A percentile compares a stretch with the other conserved stretches of the same genome.
Conservation (phyloP, 164 flowering plant species). For the Sedum album region DNA sequence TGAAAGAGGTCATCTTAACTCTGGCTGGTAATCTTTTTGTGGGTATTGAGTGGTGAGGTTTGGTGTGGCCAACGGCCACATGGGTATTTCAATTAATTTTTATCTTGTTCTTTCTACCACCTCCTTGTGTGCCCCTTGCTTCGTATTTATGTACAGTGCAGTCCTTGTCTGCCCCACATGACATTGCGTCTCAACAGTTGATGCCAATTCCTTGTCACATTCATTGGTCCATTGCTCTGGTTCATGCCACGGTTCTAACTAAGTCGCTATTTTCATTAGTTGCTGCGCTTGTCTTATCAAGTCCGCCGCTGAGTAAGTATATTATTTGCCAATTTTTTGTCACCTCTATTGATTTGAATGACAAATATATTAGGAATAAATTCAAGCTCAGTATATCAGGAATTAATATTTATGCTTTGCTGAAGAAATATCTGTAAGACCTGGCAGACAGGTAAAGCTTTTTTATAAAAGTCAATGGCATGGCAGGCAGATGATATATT, state of each 20-base stretch:
- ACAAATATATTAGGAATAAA: no score
- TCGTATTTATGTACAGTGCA: conserved; percentile 5
- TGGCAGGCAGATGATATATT: background rate
- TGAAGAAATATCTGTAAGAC: background rate
- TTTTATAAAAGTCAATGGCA: background rate
- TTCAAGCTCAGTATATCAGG: no score
- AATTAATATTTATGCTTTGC: background rate
- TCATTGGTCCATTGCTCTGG: background rate
- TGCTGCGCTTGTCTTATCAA: background rate
- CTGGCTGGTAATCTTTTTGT: conserved; percentile 1
- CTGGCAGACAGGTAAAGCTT: background rate
- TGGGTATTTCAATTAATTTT: no score
- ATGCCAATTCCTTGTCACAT: background rate
- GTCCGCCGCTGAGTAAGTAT: background rate
- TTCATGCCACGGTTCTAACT: background rate
- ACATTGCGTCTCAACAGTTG: background rate
- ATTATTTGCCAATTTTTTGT: background rate
- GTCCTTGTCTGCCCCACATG: conserved; percentile 7
- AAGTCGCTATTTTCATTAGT: no score
- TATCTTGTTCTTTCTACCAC: background rate
- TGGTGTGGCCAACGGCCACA: no score
- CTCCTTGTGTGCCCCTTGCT: background rate
- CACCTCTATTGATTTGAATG: background rate
- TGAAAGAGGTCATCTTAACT: background rate
- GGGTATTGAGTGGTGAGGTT: background rate